These are phyloP conservation scores for Alloteropsis semialata DNA, from an alignment of 176 grass and related monocot genomes.

Conservation along the genomic window DNA sequence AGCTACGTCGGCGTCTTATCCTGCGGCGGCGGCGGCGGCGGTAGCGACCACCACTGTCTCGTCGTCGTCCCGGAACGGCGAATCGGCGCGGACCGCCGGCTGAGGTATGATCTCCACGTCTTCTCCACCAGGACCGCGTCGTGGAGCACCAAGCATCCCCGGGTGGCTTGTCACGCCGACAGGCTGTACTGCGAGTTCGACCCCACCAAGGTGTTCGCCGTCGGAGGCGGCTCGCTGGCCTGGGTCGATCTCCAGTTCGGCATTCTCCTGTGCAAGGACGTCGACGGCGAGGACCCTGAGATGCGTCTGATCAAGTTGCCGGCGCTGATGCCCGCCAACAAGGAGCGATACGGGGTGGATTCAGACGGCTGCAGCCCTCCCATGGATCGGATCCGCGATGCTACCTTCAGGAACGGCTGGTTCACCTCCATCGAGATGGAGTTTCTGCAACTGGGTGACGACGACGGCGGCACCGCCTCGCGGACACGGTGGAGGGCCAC, in stretches of 20 bases:
- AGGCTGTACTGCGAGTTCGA: neutral
- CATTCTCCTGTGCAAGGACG: neutral
- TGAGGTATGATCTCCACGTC: neutral
- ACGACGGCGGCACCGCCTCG: neutral
- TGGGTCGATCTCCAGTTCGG: neutral
- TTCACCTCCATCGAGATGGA: neutral
- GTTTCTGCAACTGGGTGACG: neutral
- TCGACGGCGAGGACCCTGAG: neutral
- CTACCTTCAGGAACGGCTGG: neutral
- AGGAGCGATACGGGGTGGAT: neutral
- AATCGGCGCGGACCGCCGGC: no score
- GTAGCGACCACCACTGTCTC: neutral
- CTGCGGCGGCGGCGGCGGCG: neutral
- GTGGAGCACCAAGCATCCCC: neutral
- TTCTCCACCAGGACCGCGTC: neutral
- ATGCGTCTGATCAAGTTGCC: neutral
- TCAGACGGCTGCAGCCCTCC: neutral
- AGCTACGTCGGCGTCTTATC: neutral
- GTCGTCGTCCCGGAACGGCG: neutral
- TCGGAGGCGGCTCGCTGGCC: neutral
- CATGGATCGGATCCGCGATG: neutral
- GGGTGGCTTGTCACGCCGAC: neutral
- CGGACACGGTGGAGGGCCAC: neutral
- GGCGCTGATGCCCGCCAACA: neutral
- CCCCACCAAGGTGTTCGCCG: neutral